A percentile compares a stretch with the other conserved stretches of the same genome.
Evolutionary conservation across 2,329 filamentous ascomycete genomes (phyloP).

Genomic region (Scleromitrula shiraiana): DNA sequence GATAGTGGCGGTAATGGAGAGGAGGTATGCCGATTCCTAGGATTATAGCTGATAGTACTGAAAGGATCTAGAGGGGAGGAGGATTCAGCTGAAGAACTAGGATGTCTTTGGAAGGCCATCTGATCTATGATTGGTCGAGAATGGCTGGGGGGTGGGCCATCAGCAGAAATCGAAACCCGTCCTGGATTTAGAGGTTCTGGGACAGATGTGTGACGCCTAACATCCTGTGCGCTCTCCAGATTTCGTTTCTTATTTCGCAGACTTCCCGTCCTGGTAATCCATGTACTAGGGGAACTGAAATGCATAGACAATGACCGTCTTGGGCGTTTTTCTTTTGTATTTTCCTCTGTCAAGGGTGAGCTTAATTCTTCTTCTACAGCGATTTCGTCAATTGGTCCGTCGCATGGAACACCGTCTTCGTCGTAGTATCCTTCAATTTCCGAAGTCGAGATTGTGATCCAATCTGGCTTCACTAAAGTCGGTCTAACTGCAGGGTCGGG

Average conservation of each 20-base stretch:
- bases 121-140: slow-evolving; percentile 21
- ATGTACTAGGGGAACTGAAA: slow-evolving; percentile 47
- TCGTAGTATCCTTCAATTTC: slow-evolving; percentile 15
- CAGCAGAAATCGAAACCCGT: slow-evolving; percentile 21
- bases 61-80: slow-evolving; percentile 22
- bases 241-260: slow-evolving; percentile 47
- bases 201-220: slow-evolving; percentile 47
- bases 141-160: slow-evolving; percentile 16
- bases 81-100: slow-evolving; percentile 13
- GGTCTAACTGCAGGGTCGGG: slow-evolving; percentile 23
- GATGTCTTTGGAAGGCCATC: slow-evolving; percentile 17
- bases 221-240: slow-evolving; percentile 35
- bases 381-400: slow-evolving; percentile 19
- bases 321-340: slow-evolving; percentile 32
- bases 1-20: slow-evolving; percentile 50
- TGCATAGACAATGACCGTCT: slow-evolving; percentile 52
- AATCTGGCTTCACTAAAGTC: slow-evolving; percentile 27
- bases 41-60: slow-evolving; percentile 14
- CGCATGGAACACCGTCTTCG: slow-evolving; percentile 21
- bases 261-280: slow-evolving; percentile 50
- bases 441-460: slow-evolving; percentile 18
- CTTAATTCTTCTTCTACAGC: not conserved
- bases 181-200: slow-evolving; percentile 33
- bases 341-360: slow-evolving; percentile 1
- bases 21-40: slow-evolving; percentile 36